phyloP scores from a whole-genome alignment of 176 grass and related monocot species.

The Elaeis guineensis region DNA sequence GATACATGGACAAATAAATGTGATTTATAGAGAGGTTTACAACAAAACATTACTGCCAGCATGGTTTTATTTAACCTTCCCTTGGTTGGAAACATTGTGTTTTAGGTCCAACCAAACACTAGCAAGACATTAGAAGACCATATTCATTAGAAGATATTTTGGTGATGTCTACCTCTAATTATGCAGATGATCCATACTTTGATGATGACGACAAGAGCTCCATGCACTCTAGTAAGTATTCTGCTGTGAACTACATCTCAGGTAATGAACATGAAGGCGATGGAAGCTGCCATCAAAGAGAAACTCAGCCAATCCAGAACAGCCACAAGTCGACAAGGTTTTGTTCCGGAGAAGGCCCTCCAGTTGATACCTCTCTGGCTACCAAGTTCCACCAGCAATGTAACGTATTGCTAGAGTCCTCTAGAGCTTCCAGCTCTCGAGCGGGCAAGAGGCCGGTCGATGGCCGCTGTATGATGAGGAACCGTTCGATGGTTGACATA shows the following conservation, averaged over 20 bases:
- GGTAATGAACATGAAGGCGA: constrained; percentile 9
- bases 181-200: constrained; percentile 40
- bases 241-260: constrained; percentile 41
- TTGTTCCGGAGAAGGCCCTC: constrained; percentile 11
- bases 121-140: no score
- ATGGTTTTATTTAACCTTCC: no score
- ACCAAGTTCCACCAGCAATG: constrained; percentile 28
- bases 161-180: no score
- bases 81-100: no score
- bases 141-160: no score
- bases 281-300: background rate
- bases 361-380: background rate
- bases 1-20: no score
- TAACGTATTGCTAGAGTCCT: constrained; percentile 16
- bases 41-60: no score
- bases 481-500: constrained; percentile 79
- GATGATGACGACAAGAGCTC: constrained; percentile 71
- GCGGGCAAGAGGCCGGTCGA: constrained; percentile 24
- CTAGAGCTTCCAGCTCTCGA: background rate
- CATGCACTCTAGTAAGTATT: constrained; percentile 47
- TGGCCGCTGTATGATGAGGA: constrained; percentile 24
- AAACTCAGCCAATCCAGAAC: background rate
- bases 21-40: no score
- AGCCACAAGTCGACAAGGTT: constrained; percentile 31
- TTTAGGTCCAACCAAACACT: no score